A percentile compares a stretch with the other conserved stretches of the same genome.
phyloP scores from a whole-genome alignment of 2,329 filamentous ascomycete genomes.

The Aspergillus arachidicola region DNA sequence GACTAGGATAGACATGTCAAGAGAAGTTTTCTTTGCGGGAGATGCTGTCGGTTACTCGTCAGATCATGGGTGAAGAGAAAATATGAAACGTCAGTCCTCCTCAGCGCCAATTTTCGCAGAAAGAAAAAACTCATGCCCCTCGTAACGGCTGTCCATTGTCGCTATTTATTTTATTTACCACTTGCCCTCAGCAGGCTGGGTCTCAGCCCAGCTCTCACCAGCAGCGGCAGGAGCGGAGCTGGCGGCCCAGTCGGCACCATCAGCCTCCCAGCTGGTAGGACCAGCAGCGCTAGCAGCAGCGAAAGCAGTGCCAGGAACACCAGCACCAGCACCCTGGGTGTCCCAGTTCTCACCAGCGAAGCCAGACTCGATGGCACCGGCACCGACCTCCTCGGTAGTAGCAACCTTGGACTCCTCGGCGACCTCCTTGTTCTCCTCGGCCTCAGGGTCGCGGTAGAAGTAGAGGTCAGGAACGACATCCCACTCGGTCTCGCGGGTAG shows the following conservation, averaged over 20 bases:
- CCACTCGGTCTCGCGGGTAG: conserved; percentile 95
- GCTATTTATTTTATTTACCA: conserved; percentile 39
- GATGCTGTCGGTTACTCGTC: conserved; percentile 7
- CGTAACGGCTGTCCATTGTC: conserved; percentile 33
- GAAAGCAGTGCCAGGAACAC: conserved; percentile 65
- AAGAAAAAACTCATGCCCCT: conserved; percentile 27
- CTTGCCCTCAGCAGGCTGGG: conserved; percentile 39
- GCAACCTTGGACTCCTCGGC: conserved; percentile 81
- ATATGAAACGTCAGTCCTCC: conserved; percentile 18
- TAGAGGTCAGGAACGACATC: conserved; percentile 99
- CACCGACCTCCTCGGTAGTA: conserved; percentile 80
- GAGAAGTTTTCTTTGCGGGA: conserved; percentile 26
- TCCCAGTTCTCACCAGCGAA: conserved; percentile 85
- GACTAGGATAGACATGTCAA: conserved; percentile 45
- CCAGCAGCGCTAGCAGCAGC: conserved; percentile 71
- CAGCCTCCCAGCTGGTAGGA: conserved; percentile 65
- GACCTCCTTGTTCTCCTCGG: conserved; percentile 96
- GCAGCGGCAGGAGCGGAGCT: conserved; percentile 43
- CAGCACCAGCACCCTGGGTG: conserved; percentile 64
- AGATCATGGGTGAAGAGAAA: conserved; percentile 3
- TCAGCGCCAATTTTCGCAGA: conserved; percentile 25
- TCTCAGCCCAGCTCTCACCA: conserved; percentile 46
- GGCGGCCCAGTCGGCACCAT: conserved; percentile 57
- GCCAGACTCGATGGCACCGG: conserved; percentile 75
- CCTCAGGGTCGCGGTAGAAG: conserved; percentile 99